Base-by-base conservation (phyloP, 768 basidiomycete species). In the Pisolithus marmoratus region DNA sequence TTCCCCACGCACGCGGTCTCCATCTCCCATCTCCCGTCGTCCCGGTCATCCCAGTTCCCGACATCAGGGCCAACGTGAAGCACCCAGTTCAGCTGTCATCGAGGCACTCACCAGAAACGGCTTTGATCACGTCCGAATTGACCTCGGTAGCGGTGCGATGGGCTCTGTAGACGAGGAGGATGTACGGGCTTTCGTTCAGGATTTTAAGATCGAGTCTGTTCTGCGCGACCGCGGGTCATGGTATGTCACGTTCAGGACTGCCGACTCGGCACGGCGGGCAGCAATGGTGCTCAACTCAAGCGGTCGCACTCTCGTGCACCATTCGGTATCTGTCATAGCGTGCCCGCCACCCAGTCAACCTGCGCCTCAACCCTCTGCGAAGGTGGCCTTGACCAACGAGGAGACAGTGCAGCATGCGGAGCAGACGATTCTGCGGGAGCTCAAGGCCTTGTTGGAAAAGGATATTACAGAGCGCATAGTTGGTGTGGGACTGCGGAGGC, bases 211-310 rank as follows among this genome's bases (percentile, higher is more conserved):
- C 19, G 82, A 90, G 45, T 77, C 81, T 76, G 76, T 94, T 24
- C 71, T 92, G 2, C 79, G 81, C 55, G 87, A 88, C 63, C 77
- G 79, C 47, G 68, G 71, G 2, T 87, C 84, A 9, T 86, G 90
- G 76, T 94, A 93, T 62, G 78, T 94, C 56, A 87, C 91, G 4
- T 97, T 96, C 64, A 62, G 71, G 19, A 79, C 81, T 4, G 63
- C 73, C 2, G 80, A 80, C 50, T 65, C 78, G 0, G 93, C 93
- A 0, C 74, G 82, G 6, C 75, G 85, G 3, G 88, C 90, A 0
- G 76, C 77, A 8, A 78, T 80, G 57, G 83, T 90, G 3, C 77
- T 94, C 34, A 72, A 70, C 54, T 68, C 70, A 6, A 72, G 68
- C 5, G 70, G 72, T 12, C 79, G 78, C 38, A 80, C 73, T 52